phyloP scores from a whole-genome alignment of 139 green algal species.

The Coelastrella sp. region DNA sequence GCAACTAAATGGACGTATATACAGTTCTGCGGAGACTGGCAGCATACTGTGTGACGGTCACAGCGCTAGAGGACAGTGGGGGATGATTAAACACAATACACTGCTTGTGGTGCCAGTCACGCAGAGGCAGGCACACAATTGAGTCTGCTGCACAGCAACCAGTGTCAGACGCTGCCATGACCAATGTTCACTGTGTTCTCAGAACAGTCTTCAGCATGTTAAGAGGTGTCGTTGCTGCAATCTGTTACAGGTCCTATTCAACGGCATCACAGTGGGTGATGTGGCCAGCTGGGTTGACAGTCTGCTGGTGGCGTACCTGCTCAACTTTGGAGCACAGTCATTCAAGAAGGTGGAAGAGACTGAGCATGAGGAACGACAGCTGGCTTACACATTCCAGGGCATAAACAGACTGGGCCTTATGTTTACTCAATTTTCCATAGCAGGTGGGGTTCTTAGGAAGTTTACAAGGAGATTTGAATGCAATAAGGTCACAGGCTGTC shows the following conservation, averaged over 20 bases:
- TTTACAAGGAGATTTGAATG: no score
- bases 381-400: conserved; percentile 51
- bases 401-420: conserved; percentile 45
- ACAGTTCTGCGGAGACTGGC: no score
- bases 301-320: conserved; percentile 43
- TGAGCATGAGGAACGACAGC: conserved; percentile 22
- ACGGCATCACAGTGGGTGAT: conserved; percentile 47
- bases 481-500: no score
- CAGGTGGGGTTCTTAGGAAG: background rate
- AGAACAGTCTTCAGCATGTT: background rate
- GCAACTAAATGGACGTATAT: no score
- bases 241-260: conserved; percentile 30
- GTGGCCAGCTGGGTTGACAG: conserved; percentile 43
- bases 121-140: no score
- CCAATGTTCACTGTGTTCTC: no score
- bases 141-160: no score
- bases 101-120: no score
- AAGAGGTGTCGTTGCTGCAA: conserved; percentile 1
- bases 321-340: conserved; percentile 18
- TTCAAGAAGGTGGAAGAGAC: conserved; percentile 32
- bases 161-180: no score
- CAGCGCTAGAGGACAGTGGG: no score
- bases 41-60: no score
- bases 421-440: conserved; percentile 33
- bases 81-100: no score